Evolutionary conservation across 345 rosid species (phyloP).

Genomic region (Theobroma cacao): DNA sequence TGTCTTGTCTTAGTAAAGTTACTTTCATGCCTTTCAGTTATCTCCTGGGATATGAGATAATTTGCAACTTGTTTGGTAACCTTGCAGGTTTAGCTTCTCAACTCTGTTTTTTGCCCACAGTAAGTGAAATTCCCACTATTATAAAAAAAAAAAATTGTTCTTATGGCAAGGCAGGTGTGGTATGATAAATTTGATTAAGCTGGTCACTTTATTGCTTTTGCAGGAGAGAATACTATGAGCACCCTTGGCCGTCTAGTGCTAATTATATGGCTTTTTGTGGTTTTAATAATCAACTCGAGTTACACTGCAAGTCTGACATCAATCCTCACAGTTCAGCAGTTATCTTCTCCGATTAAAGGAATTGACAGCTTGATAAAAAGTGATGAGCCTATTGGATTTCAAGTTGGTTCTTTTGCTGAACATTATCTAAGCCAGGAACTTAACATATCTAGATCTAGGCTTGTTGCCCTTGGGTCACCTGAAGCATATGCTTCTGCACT

Average conservation of each 20-base stretch:
- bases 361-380: slow-evolving; percentile 61
- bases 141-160: neutral
- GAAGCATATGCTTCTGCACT: slow-evolving; percentile 74
- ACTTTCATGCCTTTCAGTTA: neutral
- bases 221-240: slow-evolving; percentile 88
- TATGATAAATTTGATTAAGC: slow-evolving; percentile 24
- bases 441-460: slow-evolving; percentile 68
- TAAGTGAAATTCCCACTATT: slow-evolving; percentile 36
- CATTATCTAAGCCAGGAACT: slow-evolving; percentile 69
- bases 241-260: slow-evolving; percentile 83
- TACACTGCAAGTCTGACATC: slow-evolving; percentile 97
- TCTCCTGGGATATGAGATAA: slow-evolving; percentile 20
- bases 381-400: slow-evolving; percentile 76
- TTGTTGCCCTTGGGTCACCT: slow-evolving; percentile 73
- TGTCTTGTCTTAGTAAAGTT: neutral
- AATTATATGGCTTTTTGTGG: slow-evolving; percentile 90
- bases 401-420: slow-evolving; percentile 88
- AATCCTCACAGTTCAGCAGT: slow-evolving; percentile 87
- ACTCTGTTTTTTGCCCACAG: slow-evolving; percentile 91
- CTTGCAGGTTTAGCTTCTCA: slow-evolving; percentile 96
- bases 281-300: slow-evolving; percentile 87
- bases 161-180: neutral
- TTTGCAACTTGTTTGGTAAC: slow-evolving; percentile 25
- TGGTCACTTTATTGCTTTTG: slow-evolving; percentile 21
- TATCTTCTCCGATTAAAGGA: slow-evolving; percentile 77